Evolutionary conservation across 2,329 filamentous ascomycete genomes (phyloP), one percentile per base, ranked within the genome.

Genomic region (Epichloe typhina): DNA sequence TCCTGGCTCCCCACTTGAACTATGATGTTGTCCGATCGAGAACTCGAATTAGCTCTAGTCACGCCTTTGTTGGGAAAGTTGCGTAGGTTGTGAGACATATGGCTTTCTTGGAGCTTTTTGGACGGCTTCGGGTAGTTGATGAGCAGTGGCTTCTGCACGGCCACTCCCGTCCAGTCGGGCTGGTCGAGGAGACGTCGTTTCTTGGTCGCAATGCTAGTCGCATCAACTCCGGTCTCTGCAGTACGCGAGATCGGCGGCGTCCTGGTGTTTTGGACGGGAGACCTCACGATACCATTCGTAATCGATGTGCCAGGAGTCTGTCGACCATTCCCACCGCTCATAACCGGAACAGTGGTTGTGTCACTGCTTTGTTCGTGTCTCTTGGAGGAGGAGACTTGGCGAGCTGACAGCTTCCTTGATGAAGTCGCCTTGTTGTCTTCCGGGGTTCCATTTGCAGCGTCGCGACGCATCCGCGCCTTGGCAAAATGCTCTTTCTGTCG

Each of bases 401-500:
- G 13, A 26, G 11, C 12, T 23, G 39, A 35, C n/a, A 15, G 39
- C 13, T 23, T 5, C 19, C 35, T 31, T 5, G 35, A 38, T 44
- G 47, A 17, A 38, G 15, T 21, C 11, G 33, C 5, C 15, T 37
- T 35, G 33, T 46, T 46, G 36, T 33, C 21, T 31, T 31, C 41
- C 19, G 26, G 7, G 11, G 15, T 31, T 15, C 8, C 40, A 31
- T 44, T 48, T 4, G 47, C 47, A 31, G 47, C 26, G 15, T 26
- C 47, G n/a, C 51, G 46, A 15, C 31, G 56, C 48, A 55, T 55
- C 11, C 65, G 65, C 4, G 60, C 61, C 50, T 63, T 67, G 17
- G 68, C 67, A 54, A 71, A 71, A 49, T 66, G 64, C 49, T 65
- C 55, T 43, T 63, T 66, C 54, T 72, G 69, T 15, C 62, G 65